Evolutionary conservation across 148 eudicot species (phyloP), one percentile per base, ranked within the genome.

Genomic region (Amaranthus palmeri): DNA sequence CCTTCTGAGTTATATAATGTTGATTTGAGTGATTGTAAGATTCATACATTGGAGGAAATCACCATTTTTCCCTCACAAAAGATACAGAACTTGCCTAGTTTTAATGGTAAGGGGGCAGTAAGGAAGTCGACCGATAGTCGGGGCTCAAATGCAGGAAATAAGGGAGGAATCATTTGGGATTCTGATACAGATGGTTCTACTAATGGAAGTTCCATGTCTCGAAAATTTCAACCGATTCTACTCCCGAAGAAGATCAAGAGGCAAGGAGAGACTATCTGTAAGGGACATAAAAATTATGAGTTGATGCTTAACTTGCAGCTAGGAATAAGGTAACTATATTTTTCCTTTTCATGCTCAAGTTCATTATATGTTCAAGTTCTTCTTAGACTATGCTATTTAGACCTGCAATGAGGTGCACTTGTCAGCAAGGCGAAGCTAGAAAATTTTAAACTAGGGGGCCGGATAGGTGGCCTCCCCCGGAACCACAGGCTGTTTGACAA

Each of bases 281-380:
- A 76, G 72, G 98, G 95, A 46, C 96, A 93, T 78, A 90, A 88
- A 77, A 90, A 88, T 71, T 93, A 84, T 79, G 98, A 93, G 68
- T 86, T 93, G 52, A 93, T 93, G 98, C 92, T 93, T 52, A 93
- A 90, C 80, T 79, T 93, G 81, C 98, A 93, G 85, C 87, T 90
- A 13, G 98, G 98, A 62, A 90, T 93, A 81, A 90, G 98, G 98
- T 93, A 83, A 53, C 9, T 62, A 49, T 4, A 55, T 7, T 79
- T 25, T 70, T 3, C 18, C 2, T 9, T 10, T 55, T 43, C 5
- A 36, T 12, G 0, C 18, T 42, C 56, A 25, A 6, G 48, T 54
- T 12, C 6, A 43, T 56, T 25, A 25, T 25, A 25, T 25, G 36
- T 25, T 7, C 14, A 7, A 48, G 55, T 43, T 17, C 13, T 49